phyloP scores from a whole-genome alignment of 345 rosid species.

The Eucalyptus brandiana region DNA sequence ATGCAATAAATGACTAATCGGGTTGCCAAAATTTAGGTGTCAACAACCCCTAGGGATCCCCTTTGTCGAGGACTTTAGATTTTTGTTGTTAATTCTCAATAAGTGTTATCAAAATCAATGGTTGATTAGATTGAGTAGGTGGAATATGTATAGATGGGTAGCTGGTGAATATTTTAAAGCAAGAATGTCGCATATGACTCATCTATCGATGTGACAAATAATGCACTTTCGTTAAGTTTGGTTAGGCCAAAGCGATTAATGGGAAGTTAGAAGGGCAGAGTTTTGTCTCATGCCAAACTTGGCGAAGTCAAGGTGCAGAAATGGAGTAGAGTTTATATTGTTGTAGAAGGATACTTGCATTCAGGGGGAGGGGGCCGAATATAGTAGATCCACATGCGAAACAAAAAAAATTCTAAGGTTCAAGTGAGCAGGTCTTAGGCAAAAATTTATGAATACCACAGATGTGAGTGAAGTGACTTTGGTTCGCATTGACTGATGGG shows the following conservation, averaged over 20 bases:
- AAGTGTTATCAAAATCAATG: not conserved
- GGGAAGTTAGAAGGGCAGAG: not conserved
- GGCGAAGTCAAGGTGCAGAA: not conserved
- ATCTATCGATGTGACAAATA: not conserved
- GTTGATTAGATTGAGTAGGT: not conserved
- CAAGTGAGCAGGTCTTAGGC: not conserved
- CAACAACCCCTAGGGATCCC: not conserved
- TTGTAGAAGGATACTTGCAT: not conserved
- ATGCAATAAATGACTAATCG: too few species aligned
- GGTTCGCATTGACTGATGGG: too few species aligned
- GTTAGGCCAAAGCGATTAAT: not conserved
- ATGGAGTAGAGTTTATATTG: not conserved
- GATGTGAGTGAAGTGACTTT: too few species aligned
- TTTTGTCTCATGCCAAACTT: not conserved
- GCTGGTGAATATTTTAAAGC: not conserved
- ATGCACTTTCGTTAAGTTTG: not conserved
- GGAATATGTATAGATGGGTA: not conserved
- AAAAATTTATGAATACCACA: too few species aligned
- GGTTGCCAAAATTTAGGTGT: too few species aligned
- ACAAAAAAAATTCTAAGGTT: not conserved
- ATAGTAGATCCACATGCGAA: too few species aligned
- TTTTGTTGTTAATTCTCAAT: not conserved
- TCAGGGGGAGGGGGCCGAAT: not conserved
- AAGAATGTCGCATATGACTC: not conserved
- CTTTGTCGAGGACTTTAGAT: not conserved